Conservation (phyloP, 768 basidiomycete genomes). For the Leucocoprinus birnbaumii region DNA sequence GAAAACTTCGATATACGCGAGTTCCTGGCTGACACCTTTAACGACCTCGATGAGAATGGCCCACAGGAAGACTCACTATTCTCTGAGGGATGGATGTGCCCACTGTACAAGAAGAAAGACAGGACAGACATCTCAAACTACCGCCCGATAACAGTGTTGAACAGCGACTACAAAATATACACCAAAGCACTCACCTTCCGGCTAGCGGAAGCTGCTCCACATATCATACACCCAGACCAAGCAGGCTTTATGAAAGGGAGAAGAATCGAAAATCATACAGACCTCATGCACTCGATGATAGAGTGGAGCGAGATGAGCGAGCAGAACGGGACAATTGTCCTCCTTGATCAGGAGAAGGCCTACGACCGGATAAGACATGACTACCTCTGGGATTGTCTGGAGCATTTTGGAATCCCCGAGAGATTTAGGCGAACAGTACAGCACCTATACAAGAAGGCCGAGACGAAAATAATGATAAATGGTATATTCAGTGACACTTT, state of each 20-base stretch:
- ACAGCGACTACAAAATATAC: conserved; percentile 30
- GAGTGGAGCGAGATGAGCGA: conserved; percentile 19
- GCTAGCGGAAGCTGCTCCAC: conserved; percentile 12
- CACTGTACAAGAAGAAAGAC: conserved; percentile 40
- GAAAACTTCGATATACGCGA: conserved; percentile 10
- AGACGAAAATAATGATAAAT: conserved; percentile 20
- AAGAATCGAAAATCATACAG: conserved; percentile 29
- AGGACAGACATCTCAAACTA: conserved; percentile 27
- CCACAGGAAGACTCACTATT: conserved; percentile 19
- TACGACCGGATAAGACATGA: conserved; percentile 32
- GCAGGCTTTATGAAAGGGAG: conserved; percentile 31
- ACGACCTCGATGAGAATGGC: conserved; percentile 27
- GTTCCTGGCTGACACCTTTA: conserved; percentile 13
- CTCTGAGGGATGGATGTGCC: conserved; percentile 31
- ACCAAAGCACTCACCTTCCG: conserved; percentile 20
- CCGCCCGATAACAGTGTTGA: conserved; percentile 29
- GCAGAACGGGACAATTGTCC: conserved; percentile 23
- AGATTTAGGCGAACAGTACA: conserved; percentile 24
- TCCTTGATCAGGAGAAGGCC: conserved; percentile 36
- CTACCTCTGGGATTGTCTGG: conserved; percentile 26
- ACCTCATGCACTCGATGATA: conserved; percentile 17
- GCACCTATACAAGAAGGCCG: conserved; percentile 7
- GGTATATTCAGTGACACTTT: conserved; percentile 1
- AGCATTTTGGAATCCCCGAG: conserved; percentile 20
- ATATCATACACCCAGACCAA: conserved; percentile 30